Evolutionary conservation across 345 rosid genomes (phyloP), one percentile per base, ranked within the genome.

Genomic region (Theobroma cacao): DNA sequence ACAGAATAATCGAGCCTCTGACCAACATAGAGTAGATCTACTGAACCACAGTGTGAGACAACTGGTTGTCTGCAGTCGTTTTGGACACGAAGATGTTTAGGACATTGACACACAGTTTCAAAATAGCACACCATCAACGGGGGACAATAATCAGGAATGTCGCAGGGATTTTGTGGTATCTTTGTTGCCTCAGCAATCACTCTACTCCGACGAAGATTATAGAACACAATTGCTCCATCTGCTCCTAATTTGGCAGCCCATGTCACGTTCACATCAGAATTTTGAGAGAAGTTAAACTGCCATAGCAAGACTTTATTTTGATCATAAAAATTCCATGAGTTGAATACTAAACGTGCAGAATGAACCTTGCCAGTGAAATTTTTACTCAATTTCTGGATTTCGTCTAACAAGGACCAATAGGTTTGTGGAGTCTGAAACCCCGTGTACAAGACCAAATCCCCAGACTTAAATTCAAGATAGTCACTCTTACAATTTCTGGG

Each of bases 301-400:
- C 87, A 84, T 33, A 90, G 81, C 71, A 90, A 76, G 30, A 58
- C 58, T 59, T 70, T 75, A 24, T 47, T 78, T 60, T 53, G 65
- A 76, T 85, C 89, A 70, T 86, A 88, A 55, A 90, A 85, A 71
- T 85, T 90, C 93, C 89, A 90, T 6, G 90, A 76, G 80, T 86
- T 85, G 34, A 81, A 68, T 31, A 9, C 79, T 77, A 90, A 40
- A 63, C 79, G 59, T 15, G 78, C 85, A 41, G 90, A 85, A 41
- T 78, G 73, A 72, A 88, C 85, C 74, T 69, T 81, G 61, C 89
- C 85, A 14, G 69, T 74, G 10, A 38, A 76, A 11, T 74, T 82
- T 10, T 41, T 30, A 14, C 76, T 70, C 15, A 84, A 71, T 82
- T 79, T 82, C 41, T 82, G 56, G 83, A 77, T 52, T 1, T 88